Evolutionary conservation across 148 eudicot species (phyloP), one percentile per base, ranked within the genome.

Genomic region (Camellia sinensis): DNA sequence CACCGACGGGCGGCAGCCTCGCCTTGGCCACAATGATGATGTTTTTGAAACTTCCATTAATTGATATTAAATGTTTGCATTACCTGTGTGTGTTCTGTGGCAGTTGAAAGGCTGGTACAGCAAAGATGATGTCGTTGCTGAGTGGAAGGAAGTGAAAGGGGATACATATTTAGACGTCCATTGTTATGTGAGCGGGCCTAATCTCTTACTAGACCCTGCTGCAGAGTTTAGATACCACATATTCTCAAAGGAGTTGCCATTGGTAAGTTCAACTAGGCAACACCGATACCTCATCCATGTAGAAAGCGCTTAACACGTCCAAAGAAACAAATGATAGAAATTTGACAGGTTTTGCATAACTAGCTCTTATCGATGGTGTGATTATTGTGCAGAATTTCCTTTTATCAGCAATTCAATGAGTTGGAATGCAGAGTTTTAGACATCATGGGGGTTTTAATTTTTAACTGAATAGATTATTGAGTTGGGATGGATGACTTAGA

Each of bases 91-190:
- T 29, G 37, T 64, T 75, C 5, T 48, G 18, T 86, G 84, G 89
- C 90, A 92, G 98, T 78, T 94, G 85, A 89, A 85, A 81, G 98
- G 97, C 21, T 94, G 98, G 98, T 94, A 91, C 79, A 89, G 75
- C 80, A 94, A 94, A 81, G 98, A 94, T 82, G 98, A 92, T 78
- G 98, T 94, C 69, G 91, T 94, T 72, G 95, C 92, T n/a, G 94
- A 92, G 80, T 94, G 98, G 98, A 91, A 89, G 73, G 80, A 91
- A 73, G 89, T 89, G 80, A 88, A 91, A 17, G 97, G 95, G 41
- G 72, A 84, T 44, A 81, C 87, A 90, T 89, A 86, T 81, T 84
- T 94, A 45, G 92, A 90, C 57, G 89, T 94, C 60, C 97, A 94
- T 74, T 94, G 98, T 82, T 92, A 88, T 79, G 94, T 94, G 65